Conservation (phyloP, 176 grass and related monocot species). For the Thinopyrum elongatum region DNA sequence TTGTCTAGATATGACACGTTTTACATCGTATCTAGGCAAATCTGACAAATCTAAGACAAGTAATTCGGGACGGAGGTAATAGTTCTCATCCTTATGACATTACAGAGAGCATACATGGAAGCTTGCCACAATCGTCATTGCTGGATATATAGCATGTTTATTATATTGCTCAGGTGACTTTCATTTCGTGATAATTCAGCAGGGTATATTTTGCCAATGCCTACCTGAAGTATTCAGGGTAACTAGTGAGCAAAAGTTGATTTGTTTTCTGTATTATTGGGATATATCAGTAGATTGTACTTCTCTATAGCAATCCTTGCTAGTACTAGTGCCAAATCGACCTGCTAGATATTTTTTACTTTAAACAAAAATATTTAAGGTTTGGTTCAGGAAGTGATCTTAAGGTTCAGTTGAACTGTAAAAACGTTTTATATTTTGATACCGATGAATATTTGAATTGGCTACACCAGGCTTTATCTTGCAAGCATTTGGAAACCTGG, state of each 20-base stretch:
- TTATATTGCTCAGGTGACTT: background rate
- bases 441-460: too few species aligned
- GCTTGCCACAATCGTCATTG: background rate
- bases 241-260: background rate
- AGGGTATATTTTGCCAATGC: background rate
- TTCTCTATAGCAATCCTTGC: too few species aligned
- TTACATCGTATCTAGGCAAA: too few species aligned
- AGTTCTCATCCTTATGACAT: background rate
- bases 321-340: too few species aligned
- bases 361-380: background rate
- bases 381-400: too few species aligned
- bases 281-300: background rate
- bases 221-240: background rate
- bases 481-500: too few species aligned
- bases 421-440: too few species aligned
- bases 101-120: background rate
- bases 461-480: too few species aligned
- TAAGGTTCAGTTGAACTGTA: too few species aligned
- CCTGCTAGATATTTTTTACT: background rate
- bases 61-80: too few species aligned
- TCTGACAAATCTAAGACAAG: too few species aligned
- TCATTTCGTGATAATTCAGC: background rate
- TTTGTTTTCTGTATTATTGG: background rate
- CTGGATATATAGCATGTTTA: background rate
- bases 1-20: too few species aligned